phyloP scores from a whole-genome alignment of 2,329 filamentous ascomycete genomes.

The Truncatella angustata region DNA sequence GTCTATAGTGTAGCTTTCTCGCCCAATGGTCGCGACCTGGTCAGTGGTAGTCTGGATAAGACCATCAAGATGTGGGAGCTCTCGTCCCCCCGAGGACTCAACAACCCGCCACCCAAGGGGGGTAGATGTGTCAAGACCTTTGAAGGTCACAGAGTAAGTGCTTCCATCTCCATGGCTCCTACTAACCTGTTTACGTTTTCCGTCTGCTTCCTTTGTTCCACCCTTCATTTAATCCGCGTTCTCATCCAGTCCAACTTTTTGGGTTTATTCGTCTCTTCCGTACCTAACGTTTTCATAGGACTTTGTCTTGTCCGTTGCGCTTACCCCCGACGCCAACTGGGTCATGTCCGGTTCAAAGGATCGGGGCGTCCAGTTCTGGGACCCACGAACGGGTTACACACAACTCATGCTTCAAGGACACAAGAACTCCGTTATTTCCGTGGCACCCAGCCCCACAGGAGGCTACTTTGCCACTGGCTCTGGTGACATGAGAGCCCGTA shows the following conservation, averaged over 20 bases:
- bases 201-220: no score
- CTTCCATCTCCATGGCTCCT: not conserved
- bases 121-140: conserved; percentile 96
- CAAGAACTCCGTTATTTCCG: conserved; percentile 98
- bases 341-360: conserved; percentile 98
- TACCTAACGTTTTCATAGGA: no score
- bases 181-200: conserved; percentile 28
- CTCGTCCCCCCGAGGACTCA: conserved; percentile 65
- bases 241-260: no score
- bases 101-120: conserved; percentile 69
- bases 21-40: conserved; percentile 86
- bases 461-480: conserved; percentile 93
- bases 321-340: conserved; percentile 93
- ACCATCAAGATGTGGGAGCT: conserved; percentile 99
- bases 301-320: conserved; percentile 92
- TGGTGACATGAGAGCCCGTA: conserved; percentile 94
- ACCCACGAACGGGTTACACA: conserved; percentile 86
- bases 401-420: conserved; percentile 99
- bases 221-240: no score
- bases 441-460: conserved; percentile 87
- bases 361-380: conserved; percentile 97
- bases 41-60: conserved; percentile 93
- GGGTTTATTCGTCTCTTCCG: no score
- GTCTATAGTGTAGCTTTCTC: conserved; percentile 97
- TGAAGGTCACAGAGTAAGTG: conserved; percentile 85